Percentiles rank a stretch among this genome's conserved stretches.
phyloP scores from a whole-genome alignment of 169 alveolate species.

The Plasmodium vinckei region DNA sequence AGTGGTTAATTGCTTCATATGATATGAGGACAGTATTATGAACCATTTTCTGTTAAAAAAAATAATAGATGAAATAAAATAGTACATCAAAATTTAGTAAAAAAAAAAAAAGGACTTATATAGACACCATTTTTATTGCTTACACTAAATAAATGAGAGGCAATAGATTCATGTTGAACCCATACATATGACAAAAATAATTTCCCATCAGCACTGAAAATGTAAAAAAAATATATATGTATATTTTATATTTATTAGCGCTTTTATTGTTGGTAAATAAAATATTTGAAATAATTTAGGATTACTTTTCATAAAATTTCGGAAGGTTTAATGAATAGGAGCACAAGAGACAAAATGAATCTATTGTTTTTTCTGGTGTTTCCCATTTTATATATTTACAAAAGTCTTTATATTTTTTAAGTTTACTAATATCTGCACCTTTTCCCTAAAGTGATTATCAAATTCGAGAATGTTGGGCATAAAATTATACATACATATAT shows the following conservation, averaged over 20 bases:
- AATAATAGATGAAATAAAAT: constrained; percentile 1
- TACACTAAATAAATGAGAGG: constrained; percentile 55
- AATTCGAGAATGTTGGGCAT: not conserved
- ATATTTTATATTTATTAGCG: not conserved
- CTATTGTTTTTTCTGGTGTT: constrained; percentile 26
- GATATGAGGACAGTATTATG: constrained; percentile 31
- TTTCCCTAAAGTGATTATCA: constrained; percentile 32
- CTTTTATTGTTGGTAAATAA: not conserved
- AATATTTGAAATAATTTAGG: not conserved
- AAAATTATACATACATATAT: not conserved
- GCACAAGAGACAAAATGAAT: constrained; percentile 45
- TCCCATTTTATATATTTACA: constrained; percentile 65
- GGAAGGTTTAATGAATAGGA: constrained; percentile 68
- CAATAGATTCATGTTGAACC: constrained; percentile 68
- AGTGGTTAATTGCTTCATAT: constrained; percentile 33
- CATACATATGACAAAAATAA: constrained; percentile 46
- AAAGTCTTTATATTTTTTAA: constrained; percentile 62
- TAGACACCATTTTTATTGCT: not conserved
- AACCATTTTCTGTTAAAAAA: constrained; percentile 28
- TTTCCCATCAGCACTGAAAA: constrained; percentile 69
- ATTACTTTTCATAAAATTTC: constrained; percentile 67
- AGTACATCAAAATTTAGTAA: not conserved
- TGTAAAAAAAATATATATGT: not conserved
- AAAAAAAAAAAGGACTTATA: not conserved
- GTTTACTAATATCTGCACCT: constrained; percentile 36